These are phyloP conservation scores for Stemphylium beticola DNA, from an alignment of 2,329 filamentous ascomycete genomes.

Conservation along the genomic window DNA sequence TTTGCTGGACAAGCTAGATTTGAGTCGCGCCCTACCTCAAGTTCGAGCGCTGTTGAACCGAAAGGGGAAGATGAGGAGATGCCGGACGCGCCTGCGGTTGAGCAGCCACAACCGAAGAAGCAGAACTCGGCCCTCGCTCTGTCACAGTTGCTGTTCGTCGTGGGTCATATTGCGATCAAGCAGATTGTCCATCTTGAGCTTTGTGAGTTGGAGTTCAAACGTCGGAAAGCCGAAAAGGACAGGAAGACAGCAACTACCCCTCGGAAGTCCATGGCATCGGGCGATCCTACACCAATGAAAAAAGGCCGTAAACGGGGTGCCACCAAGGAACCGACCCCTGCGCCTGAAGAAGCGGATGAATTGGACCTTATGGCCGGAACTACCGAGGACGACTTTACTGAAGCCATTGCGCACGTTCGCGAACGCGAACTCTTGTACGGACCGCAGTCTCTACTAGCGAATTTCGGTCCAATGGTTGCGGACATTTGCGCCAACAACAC, in stretches of 20 bases:
- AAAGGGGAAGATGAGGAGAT: constrained; percentile 22
- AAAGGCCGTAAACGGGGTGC: constrained; percentile 51
- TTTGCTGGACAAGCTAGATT: constrained; percentile 65
- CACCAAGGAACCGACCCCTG: constrained; percentile 52
- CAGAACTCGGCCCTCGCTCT: constrained; percentile 76
- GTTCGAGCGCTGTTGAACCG: constrained; percentile 41
- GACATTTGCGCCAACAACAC: constrained; percentile 94
- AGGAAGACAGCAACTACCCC: constrained; percentile 59
- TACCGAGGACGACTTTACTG: constrained; percentile 90
- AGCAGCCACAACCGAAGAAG: constrained; percentile 49
- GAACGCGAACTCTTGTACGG: constrained; percentile 86
- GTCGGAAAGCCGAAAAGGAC: constrained; percentile 88
- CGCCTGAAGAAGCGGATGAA: constrained; percentile 76
- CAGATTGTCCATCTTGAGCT: constrained; percentile 98
- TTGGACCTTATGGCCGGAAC: constrained; percentile 96
- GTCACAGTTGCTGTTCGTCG: constrained; percentile 91
- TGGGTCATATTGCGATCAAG: constrained; percentile 96
- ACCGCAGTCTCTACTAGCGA: constrained; percentile 80
- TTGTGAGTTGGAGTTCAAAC: constrained; percentile 98
- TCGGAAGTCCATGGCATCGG: constrained; percentile 39
- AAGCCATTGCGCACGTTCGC: constrained; percentile 82
- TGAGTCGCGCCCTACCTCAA: constrained; percentile 39
- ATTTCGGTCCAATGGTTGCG: constrained; percentile 88
- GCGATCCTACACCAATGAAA: constrained; percentile 45
- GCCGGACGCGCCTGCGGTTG: constrained; percentile 26